A percentile compares a stretch with the other conserved stretches of the same genome.
Evolutionary conservation across 208 protist genomes (phyloP).

Genomic region (Leishmania mexicana): DNA sequence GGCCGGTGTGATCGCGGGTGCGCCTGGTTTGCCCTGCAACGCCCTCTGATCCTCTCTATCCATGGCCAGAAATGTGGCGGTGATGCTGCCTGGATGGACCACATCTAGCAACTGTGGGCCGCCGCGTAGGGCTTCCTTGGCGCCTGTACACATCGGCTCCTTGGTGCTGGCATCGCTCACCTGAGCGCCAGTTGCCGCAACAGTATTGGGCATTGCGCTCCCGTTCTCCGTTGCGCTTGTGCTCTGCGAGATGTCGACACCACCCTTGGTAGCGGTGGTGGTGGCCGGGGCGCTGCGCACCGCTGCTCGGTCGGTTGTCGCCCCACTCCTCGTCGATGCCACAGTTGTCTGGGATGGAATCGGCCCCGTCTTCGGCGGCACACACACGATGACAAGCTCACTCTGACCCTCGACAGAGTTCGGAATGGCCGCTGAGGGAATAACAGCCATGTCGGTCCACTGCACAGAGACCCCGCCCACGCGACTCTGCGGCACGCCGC

Average conservation of each 20-base stretch:
- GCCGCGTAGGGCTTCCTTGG: neutral
- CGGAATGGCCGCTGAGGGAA: constrained; percentile 38
- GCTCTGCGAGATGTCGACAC: neutral
- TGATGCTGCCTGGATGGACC: constrained; percentile 10
- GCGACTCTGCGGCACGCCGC: constrained; percentile 4
- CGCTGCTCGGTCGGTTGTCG: neutral
- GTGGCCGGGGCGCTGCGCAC: neutral
- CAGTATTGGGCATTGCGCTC: neutral
- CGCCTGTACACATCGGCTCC: neutral
- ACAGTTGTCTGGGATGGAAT: neutral
- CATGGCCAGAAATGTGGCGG: constrained; percentile 17
- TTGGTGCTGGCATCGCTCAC: neutral
- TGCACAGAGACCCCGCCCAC: constrained; percentile 21
- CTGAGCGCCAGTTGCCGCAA: neutral
- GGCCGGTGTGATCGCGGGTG: constrained; percentile 6
- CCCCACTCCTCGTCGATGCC: neutral
- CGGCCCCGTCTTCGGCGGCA: constrained; percentile 1
- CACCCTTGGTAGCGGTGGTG: neutral
- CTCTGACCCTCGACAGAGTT: constrained; percentile 41
- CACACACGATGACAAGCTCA: constrained; percentile 21
- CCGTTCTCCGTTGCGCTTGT: neutral
- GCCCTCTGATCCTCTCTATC: constrained; percentile 7
- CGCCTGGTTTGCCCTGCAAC: constrained; percentile 3
- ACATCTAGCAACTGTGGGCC: constrained; percentile 1
- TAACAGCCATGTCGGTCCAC: constrained; percentile 33